Conservation (phyloP, 2,329 filamentous ascomycete species). For the Plectosphaerella cucumerina region DNA sequence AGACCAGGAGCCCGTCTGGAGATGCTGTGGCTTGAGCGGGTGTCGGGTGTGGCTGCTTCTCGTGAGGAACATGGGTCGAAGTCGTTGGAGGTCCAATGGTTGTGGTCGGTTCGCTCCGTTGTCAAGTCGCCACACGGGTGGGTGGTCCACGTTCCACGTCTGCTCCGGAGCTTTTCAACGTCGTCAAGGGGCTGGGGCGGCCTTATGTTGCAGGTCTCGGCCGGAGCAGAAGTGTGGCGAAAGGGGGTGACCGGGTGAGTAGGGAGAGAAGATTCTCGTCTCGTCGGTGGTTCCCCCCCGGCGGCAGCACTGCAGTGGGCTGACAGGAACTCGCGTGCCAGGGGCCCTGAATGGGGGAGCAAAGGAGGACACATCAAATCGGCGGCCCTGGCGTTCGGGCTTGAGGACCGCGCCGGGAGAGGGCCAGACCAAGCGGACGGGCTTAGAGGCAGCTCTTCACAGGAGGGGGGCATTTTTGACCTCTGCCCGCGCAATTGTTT, state of each 20-base stretch:
- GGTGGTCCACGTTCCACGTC: not conserved
- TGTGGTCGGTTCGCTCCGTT: too few relatives aligned
- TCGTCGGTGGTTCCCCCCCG: not conserved
- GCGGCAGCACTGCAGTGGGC: not conserved
- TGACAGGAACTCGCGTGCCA: not conserved
- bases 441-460: too few relatives aligned
- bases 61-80: not conserved
- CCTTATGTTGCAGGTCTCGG: not conserved
- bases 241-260: too few relatives aligned
- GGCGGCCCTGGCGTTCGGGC: not conserved
- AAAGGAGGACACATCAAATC: not conserved
- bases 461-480: not conserved
- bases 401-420: not conserved
- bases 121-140: not conserved
- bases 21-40: constrained; percentile 1
- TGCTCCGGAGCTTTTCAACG: constrained; percentile 3
- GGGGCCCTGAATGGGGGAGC: not conserved
- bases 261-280: not conserved
- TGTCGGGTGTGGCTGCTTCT: not conserved
- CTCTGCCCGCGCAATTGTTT: constrained; percentile 2
- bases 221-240: not conserved
- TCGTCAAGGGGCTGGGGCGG: not conserved
- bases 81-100: not conserved
- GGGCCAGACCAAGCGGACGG: not conserved
- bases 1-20: not conserved